Conservation (phyloP, 768 basidiomycete species). For the Phlebiopsis flavidoalba region DNA sequence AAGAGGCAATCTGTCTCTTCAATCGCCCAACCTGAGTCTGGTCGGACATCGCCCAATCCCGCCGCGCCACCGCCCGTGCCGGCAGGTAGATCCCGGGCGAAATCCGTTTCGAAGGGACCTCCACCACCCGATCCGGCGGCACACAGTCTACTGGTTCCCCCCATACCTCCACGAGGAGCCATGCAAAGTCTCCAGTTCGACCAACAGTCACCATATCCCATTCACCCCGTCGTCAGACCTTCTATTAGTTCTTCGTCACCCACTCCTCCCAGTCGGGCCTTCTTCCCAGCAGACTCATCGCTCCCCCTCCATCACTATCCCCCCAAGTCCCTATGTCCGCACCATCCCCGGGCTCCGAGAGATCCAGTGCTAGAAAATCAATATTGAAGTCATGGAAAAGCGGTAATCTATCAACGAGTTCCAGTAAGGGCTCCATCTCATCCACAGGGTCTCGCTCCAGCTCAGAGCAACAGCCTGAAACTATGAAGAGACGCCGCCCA, state of each 20-base stretch:
- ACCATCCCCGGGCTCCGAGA: conserved; percentile 27
- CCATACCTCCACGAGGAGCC: conserved; percentile 31
- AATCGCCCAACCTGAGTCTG: conserved; percentile 15
- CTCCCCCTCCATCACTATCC: background rate
- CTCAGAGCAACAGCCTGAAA: conserved; percentile 33
- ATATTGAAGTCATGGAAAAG: conserved; percentile 66
- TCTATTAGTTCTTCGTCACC: conserved; percentile 17
- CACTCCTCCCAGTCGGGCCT: conserved; percentile 3
- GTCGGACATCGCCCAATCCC: conserved; percentile 22
- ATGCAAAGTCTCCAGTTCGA: conserved; percentile 57
- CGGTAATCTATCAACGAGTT: conserved; percentile 19
- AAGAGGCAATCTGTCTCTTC: conserved; percentile 22
- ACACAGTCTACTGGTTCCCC: conserved; percentile 24
- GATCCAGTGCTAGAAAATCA: conserved; percentile 55
- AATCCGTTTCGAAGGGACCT: conserved; percentile 11
- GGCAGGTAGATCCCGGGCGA: conserved; percentile 7
- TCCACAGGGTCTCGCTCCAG: conserved; percentile 23
- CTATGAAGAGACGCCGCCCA: conserved; percentile 38
- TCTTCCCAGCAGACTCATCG: conserved; percentile 11
- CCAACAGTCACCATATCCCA: conserved; percentile 68
- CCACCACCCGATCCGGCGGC: conserved; percentile 21
- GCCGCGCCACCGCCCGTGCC: conserved; percentile 8
- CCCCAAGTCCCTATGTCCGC: conserved; percentile 18
- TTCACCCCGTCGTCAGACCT: conserved; percentile 22
- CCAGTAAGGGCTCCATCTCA: conserved; percentile 17